Conservation (phyloP, 306 rosid species). For the Corylus americana region DNA sequence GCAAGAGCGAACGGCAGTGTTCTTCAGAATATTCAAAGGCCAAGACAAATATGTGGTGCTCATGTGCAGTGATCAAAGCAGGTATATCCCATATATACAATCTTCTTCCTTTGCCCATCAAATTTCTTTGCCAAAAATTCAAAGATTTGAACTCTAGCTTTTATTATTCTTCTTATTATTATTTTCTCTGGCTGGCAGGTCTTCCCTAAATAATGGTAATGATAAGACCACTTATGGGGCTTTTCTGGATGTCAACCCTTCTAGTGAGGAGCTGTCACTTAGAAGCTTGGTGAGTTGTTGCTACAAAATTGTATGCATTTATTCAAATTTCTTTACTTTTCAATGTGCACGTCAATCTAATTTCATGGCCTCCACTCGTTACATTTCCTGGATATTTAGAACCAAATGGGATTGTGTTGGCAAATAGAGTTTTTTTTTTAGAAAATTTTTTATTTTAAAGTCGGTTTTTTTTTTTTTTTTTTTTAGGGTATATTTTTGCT, state of each 20-base stretch:
- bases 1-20: constrained; percentile 72
- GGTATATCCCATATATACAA: background rate
- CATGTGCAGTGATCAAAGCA: constrained; percentile 24
- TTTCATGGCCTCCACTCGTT: too few species aligned
- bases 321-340: background rate
- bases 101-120: background rate
- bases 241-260: constrained; percentile 63
- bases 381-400: too few species aligned
- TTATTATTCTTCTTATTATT: background rate
- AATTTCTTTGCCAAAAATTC: background rate
- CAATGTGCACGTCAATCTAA: too few species aligned
- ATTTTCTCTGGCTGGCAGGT: constrained; percentile 33
- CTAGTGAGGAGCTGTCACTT: constrained; percentile 49
- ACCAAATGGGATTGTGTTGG: too few species aligned
- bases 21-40: constrained; percentile 61
- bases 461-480: too few species aligned
- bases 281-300: constrained; percentile 76
- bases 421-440: too few species aligned
- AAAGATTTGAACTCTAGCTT: background rate
- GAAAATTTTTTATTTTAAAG: too few species aligned
- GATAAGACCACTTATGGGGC: constrained; percentile 65
- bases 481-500: too few species aligned
- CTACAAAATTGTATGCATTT: background rate
- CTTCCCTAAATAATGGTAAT: constrained; percentile 58
- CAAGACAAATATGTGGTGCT: constrained; percentile 53